Base-by-base conservation (phyloP, 306 rosid genomes). In the Luffa aegyptiaca region DNA sequence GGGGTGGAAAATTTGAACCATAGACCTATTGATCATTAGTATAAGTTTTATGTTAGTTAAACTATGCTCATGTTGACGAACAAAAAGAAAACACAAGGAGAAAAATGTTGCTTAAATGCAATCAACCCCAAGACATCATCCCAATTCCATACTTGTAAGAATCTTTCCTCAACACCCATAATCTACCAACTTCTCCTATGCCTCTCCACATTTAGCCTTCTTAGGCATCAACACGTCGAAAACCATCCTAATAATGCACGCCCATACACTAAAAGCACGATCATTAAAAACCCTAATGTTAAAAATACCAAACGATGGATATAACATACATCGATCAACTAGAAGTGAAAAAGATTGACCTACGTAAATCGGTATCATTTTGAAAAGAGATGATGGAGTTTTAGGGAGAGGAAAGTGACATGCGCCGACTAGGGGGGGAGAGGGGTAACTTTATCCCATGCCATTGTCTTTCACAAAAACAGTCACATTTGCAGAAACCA, bases 391-490 rank as follows among this genome's bases (percentile, higher is more conserved):
- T 26, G 55, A 69, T 41, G 75, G 48, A 70, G 10, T 5, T 41
- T 20, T 8, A 26, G 53, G 55, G 57, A 21, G 36, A 20, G 18
- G 77, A 73, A 44, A 46, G 84, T 83, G 97, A 90, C 85, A 69
- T 79, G 79, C 88, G 89, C 86, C 89, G 89, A 92, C 88, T 84
- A 76, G 45, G 26, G 42, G 42, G 0, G n/a, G 55, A 26, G 31
- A 26, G 31, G 73, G 62, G 78, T 62, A 68, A 76, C 95, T 90
- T 90, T 92, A 85, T 81, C 91, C 93, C 97, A 89, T 89, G 75
- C 93, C 87, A 78, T 81, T 77, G 44, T 71, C 91, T 92, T 89
- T 89, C 92, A 88, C 93, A 55, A 89, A 77, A 92, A 89, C 83
- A 77, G 64, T 31, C 85, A 85, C 84, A 80, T 61, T 84, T 80